Percentiles rank a stretch among this genome's conserved stretches.
These are phyloP conservation scores for Sonneratia alba DNA, from an alignment of 345 rosid genomes.

Conservation along the genomic window DNA sequence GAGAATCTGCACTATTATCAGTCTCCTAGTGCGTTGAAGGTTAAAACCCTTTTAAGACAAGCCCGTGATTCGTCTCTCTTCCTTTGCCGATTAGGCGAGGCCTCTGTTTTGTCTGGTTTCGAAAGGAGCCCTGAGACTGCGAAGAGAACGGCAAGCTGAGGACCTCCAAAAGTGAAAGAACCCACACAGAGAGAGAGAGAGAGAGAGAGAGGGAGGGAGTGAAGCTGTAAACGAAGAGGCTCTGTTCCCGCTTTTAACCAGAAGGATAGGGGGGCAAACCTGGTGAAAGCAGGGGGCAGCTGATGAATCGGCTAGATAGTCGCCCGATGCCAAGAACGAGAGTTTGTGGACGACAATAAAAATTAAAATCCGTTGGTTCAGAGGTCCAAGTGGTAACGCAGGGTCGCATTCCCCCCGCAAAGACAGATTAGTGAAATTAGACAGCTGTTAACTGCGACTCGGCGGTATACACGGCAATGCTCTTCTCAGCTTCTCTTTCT, in stretches of 20 bases:
- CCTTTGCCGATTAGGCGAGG: not conserved
- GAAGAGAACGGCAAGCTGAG: not conserved
- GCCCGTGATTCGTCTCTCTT: constrained; percentile 3
- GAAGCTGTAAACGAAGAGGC: not conserved
- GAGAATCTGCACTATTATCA: not conserved
- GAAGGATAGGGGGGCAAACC: not conserved
- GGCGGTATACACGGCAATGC: not conserved
- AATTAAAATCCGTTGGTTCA: no score
- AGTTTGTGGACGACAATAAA: not conserved
- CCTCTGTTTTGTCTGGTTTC: not conserved
- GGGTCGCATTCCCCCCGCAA: no score
- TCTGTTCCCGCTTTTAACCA: not conserved
- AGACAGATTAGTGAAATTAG: no score
- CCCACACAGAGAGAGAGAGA: not conserved
- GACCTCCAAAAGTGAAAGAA: not conserved
- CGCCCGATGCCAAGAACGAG: not conserved
- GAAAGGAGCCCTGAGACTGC: not conserved
- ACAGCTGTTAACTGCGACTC: not conserved
- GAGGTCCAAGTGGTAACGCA: no score
- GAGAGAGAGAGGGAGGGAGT: not conserved
- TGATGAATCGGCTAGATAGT: not conserved
- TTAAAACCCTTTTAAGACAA: not conserved
- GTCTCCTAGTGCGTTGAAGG: not conserved
- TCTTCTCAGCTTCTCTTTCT: not conserved
- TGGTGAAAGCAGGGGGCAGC: not conserved